Evolutionary conservation across 2,329 filamentous ascomycete species (phyloP), one percentile per base, ranked within the genome.

Genomic region (Cladosporium phlei): DNA sequence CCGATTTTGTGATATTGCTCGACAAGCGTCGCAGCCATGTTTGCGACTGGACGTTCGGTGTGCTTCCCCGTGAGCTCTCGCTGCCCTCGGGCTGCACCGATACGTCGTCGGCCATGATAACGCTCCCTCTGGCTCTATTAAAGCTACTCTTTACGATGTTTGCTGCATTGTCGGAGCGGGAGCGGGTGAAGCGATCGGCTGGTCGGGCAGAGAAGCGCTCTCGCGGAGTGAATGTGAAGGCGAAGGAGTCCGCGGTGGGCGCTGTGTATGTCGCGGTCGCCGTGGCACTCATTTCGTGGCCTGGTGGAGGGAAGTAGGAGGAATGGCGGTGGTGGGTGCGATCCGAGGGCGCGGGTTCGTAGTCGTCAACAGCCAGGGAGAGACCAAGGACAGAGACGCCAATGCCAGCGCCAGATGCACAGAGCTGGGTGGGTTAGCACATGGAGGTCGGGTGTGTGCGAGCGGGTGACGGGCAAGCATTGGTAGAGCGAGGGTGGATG

Each of bases 11-110:
- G 38, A 62, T 55, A 38, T 47, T 57, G 50, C 51, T 71, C 19
- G 85, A 87, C 29, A 89, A 68, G 39, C 84, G 79, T 56, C 80
- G 79, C 53, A 88, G 80, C 86, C 86, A 90, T 21, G 28, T 48
- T 27, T 37, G 55, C 48, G 47, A 51, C 53, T 46, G 54, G 47
- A 28, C 35, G 43, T 30, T 51, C 28, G 51, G 48, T 33, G 52
- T 52, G 21, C 45, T 46, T 5, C 38, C 21, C n/a, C 45, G 49
- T 38, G 48, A 50, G 11, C 43, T 35, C 17, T 35, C 30, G 11
- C 38, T 45, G 47, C 51, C 50, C 11, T 52, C 44, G 12, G 27
- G 45, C 25, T n/a, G 45, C 29, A 40, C 21, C 24, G 17, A 21
- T 11, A 32, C 35, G 34, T 40, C 29, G 28, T 33, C 35, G 22